phyloP scores from a whole-genome alignment of 768 basidiomycete species.

The Tulasnella sp. region DNA sequence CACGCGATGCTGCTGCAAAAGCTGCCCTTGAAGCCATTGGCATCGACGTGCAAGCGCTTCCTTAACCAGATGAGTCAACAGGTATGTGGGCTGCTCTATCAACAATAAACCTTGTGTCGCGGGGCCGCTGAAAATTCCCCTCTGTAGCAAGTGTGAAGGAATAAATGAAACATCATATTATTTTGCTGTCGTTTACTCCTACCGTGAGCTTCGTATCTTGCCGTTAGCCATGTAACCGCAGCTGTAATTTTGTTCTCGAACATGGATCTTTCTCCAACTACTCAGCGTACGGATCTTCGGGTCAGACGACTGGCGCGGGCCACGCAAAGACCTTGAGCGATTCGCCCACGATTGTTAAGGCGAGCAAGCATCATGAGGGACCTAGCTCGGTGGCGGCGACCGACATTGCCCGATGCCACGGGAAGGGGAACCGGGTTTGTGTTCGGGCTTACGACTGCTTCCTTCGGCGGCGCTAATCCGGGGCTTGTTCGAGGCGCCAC shows the following conservation, averaged over 20 bases:
- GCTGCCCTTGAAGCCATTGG: conserved; percentile 10
- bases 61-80: not conserved
- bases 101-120: not conserved
- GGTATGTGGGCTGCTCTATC: not conserved
- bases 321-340: not conserved
- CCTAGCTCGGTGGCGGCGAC: not conserved
- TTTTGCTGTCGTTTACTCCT: not conserved
- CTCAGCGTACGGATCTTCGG: not conserved
- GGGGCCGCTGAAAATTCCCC: not conserved
- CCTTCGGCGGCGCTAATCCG: not conserved
- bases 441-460: not conserved
- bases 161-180: not conserved
- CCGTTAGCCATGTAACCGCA: not conserved
- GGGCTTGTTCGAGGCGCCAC: not conserved
- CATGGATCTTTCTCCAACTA: not conserved
- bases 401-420: not conserved
- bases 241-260: not conserved
- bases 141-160: not conserved
- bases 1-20: not conserved
- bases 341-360: not conserved
- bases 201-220: not conserved
- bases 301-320: not conserved
- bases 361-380: not conserved
- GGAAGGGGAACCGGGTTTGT: not conserved
- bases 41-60: not conserved